These are phyloP conservation scores for Niebla homalea DNA, from an alignment of 495 filamentous ascomycete genomes.

Conservation along the genomic window DNA sequence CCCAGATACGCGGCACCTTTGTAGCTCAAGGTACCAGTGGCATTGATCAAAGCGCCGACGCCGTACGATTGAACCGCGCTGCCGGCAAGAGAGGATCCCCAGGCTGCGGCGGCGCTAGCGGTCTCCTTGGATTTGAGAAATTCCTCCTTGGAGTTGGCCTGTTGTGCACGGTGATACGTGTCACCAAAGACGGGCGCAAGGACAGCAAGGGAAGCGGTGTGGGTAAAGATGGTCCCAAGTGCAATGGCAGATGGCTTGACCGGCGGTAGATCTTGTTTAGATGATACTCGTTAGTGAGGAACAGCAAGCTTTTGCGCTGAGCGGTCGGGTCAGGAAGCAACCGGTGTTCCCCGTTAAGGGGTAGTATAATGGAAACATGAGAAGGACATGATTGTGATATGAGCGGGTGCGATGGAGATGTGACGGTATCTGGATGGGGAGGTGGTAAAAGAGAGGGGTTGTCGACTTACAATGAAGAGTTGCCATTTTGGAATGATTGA, in stretches of 20 bases:
- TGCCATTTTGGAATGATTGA: constrained; percentile 34
- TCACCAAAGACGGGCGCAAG: constrained; percentile 85
- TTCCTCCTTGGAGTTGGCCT: constrained; percentile 89
- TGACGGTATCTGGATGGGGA: background rate
- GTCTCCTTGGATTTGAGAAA: constrained; percentile 90
- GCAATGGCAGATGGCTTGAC: constrained; percentile 98
- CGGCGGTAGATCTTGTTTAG: constrained; percentile 62
- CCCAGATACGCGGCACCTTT: constrained; percentile 95
- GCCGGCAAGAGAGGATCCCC: constrained; percentile 80
- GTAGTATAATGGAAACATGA: background rate
- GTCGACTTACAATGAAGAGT: constrained; percentile 47
- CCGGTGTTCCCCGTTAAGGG: background rate
- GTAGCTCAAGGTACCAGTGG: constrained; percentile 84
- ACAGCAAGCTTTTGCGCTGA: background rate
- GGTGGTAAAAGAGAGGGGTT: background rate
- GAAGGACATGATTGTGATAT: no score
- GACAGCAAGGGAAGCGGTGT: constrained; percentile 66
- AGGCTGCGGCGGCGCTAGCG: constrained; percentile 70
- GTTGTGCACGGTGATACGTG: constrained; percentile 86
- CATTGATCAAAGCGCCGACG: constrained; percentile 88
- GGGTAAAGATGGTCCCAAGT: constrained; percentile 89
- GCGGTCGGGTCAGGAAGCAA: background rate
- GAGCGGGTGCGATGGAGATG: background rate
- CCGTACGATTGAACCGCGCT: constrained; percentile 88
- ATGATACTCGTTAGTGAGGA: background rate